Evolutionary conservation across 2,329 filamentous ascomycete genomes (phyloP), one percentile per base, ranked within the genome.

Genomic region (Plectosphaerella sp.): DNA sequence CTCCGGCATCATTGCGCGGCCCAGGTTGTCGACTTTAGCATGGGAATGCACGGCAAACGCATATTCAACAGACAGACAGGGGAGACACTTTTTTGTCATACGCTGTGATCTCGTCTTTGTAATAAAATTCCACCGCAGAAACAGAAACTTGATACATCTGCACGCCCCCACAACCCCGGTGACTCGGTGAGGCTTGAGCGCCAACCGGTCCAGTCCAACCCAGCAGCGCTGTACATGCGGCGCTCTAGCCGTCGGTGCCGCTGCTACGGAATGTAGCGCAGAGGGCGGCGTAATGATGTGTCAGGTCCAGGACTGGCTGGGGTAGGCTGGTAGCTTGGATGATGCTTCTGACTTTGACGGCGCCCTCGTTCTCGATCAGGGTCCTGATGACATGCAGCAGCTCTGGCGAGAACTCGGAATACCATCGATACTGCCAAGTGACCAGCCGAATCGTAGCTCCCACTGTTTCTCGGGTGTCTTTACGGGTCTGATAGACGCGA

Each of bases 381-480:
- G 89, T 91, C 56, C 94, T 87, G 63, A 97, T 89, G 3, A 89
- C 87, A 69, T 86, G 90, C 50, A 99, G 81, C 43, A 99, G 80
- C 58, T 92, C 86, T 1, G 94, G 94, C 16, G 92, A 97, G 73
- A 99, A 99, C 81, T 99, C 94, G 52, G 92, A 97, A 74, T 99
- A 99, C 94, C 94, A 99, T 60, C 94, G 82, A 72, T 97, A 99
- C 73, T 99, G 94, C 94, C 94, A 99, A 12, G 93, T 94, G 35
- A 97, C 90, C 42, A 99, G 76, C 49, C 91, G 80, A 59, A 99
- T 97, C 53, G 97, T 78, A n/a, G 89, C 86, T 25, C 86, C 88
- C 7, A 97, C 80, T 52, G 87, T 90, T 55, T 91, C 88, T 55
- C 91, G 78, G 4, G 89, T 91, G 70, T 89, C 90, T 63, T 88